Conservation (phyloP, 1,284 basidiomycete genomes). For the Schizophyllum amplum region DNA sequence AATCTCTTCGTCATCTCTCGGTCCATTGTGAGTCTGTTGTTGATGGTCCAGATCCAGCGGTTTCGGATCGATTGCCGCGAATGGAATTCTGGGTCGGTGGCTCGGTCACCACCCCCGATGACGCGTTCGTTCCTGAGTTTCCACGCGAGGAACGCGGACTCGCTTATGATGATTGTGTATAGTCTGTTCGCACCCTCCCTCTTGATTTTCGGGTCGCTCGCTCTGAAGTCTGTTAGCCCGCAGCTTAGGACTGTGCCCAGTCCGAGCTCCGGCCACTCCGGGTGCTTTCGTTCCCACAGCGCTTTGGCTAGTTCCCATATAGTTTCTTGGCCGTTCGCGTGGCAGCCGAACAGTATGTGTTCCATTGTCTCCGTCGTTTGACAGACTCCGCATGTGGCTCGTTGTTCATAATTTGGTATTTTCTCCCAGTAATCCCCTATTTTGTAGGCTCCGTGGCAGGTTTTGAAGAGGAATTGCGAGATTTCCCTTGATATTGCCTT, state of each 20-base stretch:
- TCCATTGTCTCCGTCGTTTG: conserved; percentile 15
- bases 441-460: conserved; percentile 13
- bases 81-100: background rate
- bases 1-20: conserved; percentile 3
- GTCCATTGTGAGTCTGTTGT: conserved; percentile 8
- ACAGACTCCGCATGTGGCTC: conserved; percentile 12
- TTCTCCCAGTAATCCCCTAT: conserved; percentile 14
- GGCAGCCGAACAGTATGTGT: conserved; percentile 21
- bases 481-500: conserved; percentile 1
- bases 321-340: conserved; percentile 10
- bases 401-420: conserved; percentile 13
- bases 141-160: conserved; percentile 11
- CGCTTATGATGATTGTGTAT: conserved; percentile 10
- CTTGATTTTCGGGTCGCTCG: background rate
- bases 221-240: conserved; percentile 2
- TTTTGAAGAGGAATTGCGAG: conserved; percentile 7
- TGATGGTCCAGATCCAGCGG: conserved; percentile 6
- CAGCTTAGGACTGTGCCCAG: conserved; percentile 7
- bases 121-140: conserved; percentile 10
- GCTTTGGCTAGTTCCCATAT: conserved; percentile 16
- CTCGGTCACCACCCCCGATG: conserved; percentile 1
- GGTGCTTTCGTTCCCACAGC: conserved; percentile 7
- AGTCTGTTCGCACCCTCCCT: conserved; percentile 1
- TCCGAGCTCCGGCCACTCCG: conserved; percentile 2
- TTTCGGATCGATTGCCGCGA: conserved; percentile 2